Percentiles rank a stretch among this genome's conserved stretches.
Evolutionary conservation across 2,329 filamentous ascomycete species (phyloP).

Genomic region (Botryotinia convoluta): DNA sequence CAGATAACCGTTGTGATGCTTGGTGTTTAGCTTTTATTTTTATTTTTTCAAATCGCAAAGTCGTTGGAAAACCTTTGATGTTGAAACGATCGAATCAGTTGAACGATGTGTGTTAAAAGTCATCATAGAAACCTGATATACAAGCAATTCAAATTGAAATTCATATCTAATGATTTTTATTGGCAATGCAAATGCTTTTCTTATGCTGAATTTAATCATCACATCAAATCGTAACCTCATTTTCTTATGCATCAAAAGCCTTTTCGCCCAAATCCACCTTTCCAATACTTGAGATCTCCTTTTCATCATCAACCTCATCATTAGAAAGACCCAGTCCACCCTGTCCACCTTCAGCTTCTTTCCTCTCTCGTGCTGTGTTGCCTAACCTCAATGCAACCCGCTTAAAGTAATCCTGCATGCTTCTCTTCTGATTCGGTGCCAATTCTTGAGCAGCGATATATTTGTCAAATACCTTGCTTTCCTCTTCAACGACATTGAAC

Average conservation of each 20-base stretch:
- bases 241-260: slow-evolving; percentile 36
- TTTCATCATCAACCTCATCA: slow-evolving; percentile 92
- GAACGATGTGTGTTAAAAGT: background rate
- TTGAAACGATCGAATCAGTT: background rate
- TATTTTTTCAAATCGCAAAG: background rate
- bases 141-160: background rate
- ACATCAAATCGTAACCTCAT: background rate
- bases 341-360: slow-evolving; percentile 84
- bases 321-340: slow-evolving; percentile 82
- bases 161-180: background rate
- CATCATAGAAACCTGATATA: background rate
- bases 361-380: slow-evolving; percentile 82
- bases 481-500: slow-evolving; percentile 86
- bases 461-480: slow-evolving; percentile 83
- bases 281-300: slow-evolving; percentile 93
- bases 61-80: background rate
- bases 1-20: background rate
- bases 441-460: slow-evolving; percentile 74
- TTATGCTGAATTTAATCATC: slow-evolving; percentile 4
- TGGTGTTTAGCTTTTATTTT: background rate
- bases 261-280: slow-evolving; percentile 75
- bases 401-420: slow-evolving; percentile 97
- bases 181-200: background rate
- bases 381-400: slow-evolving; percentile 81
- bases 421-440: slow-evolving; percentile 72